phyloP scores from a whole-genome alignment of 306 rosid species.

The Ceratonia siliqua region DNA sequence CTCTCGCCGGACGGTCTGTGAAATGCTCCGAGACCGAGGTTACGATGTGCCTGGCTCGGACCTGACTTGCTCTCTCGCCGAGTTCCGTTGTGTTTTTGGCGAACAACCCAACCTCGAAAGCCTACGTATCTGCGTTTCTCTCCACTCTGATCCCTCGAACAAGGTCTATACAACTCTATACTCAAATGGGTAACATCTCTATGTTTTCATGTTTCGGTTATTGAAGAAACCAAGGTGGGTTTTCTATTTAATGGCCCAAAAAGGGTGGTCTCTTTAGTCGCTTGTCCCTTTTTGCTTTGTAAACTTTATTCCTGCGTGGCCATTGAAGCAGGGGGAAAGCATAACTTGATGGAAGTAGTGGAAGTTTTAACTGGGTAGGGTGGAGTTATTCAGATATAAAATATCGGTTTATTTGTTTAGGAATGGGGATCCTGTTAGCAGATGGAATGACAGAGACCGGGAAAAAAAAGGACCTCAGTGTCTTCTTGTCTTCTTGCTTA shows the following conservation, averaged over 20 bases:
- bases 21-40: constrained; percentile 59
- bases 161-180: constrained; percentile 26
- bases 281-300: not conserved
- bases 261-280: not conserved
- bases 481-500: not conserved
- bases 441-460: not conserved
- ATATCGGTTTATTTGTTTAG: not conserved
- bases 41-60: constrained; percentile 44
- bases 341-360: not conserved
- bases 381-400: not conserved
- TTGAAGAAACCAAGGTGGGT: not conserved
- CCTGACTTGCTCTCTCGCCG: constrained; percentile 38
- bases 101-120: constrained; percentile 33
- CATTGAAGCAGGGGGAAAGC: not conserved
- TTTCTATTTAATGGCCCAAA: not conserved
- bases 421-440: not conserved
- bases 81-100: constrained; percentile 45
- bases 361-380: not conserved
- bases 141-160: constrained; percentile 32
- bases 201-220: not conserved
- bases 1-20: constrained; percentile 38
- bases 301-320: not conserved
- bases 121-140: constrained; percentile 37
- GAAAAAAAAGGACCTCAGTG: not conserved
- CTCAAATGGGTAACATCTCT: not conserved